Percentiles rank a stretch among this genome's conserved stretches.
Conservation (phyloP, 2,329 filamentous ascomycete genomes). For the Balansia obtecta region DNA sequence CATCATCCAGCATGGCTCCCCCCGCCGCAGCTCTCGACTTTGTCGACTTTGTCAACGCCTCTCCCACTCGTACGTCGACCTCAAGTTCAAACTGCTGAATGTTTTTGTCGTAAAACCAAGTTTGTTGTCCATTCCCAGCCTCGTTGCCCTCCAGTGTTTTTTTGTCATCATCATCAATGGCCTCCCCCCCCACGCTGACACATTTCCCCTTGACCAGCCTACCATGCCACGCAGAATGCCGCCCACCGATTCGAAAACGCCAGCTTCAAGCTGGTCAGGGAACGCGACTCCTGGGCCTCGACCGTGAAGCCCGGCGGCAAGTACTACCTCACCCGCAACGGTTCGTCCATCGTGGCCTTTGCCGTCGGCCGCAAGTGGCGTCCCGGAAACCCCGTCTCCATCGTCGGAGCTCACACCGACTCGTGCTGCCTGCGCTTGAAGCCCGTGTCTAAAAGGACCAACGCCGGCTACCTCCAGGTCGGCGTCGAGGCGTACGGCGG, state of each 20-base stretch:
- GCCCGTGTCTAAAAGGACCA: constrained; percentile 81
- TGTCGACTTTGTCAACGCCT: constrained; percentile 85
- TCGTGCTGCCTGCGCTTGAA: constrained; percentile 87
- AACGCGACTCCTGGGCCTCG: constrained; percentile 79
- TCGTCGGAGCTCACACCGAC: constrained; percentile 94
- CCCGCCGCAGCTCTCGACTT: constrained; percentile 63
- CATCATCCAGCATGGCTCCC: constrained; percentile 34
- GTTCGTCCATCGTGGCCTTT: constrained; percentile 84
- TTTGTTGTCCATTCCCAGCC: too few species aligned
- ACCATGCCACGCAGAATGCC: constrained; percentile 79
- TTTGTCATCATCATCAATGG: too few species aligned
- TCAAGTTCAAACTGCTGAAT: too few species aligned
- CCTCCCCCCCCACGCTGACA: too few species aligned
- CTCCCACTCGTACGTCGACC: constrained; percentile 64
- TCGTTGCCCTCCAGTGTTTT: too few species aligned
- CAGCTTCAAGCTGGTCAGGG: constrained; percentile 79
- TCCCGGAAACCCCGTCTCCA: constrained; percentile 79
- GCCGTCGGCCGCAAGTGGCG: constrained; percentile 84
- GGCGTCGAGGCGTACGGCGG: constrained; percentile 96
- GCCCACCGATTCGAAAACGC: constrained; percentile 65
- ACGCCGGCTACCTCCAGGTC: constrained; percentile 81
- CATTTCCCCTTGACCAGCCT: constrained; percentile 46
- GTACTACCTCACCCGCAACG: constrained; percentile 92
- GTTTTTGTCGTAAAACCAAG: too few species aligned
- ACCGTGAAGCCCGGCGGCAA: constrained; percentile 76